Evolutionary conservation across 768 basidiomycete species (phyloP), one percentile per base, ranked within the genome.

Genomic region (Mrakia gelida): DNA sequence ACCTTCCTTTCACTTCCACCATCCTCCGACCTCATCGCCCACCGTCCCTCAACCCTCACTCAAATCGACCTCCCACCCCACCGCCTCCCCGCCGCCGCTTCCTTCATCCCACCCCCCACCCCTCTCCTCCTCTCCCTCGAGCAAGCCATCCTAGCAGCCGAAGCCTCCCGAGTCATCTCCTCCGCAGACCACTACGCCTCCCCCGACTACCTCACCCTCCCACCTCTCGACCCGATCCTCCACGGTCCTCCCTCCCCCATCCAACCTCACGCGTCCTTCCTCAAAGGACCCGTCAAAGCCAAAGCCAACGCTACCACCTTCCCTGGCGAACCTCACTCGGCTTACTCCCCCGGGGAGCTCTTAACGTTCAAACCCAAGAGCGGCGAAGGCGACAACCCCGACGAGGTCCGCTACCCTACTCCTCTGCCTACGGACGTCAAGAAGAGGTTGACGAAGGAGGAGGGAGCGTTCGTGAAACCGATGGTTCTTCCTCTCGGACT

Each of bases 401-500:
- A 56, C 54, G 54, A 56, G 8, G 59, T 59, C 13, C 59, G 28
- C 26, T 11, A 8, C 26, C 59, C 59, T n/a, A 8, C 2, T 3
- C 59, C 59, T 0, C 41, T 26, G 6, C 26, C 41, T 16, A 26
- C 23, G 38, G 38, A 41, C 67, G 34, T n/a, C 11, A 18, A n/a
- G 38, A 21, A 9, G 21, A 21, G 38, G 11, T 18, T 23, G 16
- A 10, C 34, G 21, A 45, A 43, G 38, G 67, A 26, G 34, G n/a
- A 65, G 63, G n/a, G 38, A 38, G 38, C 34, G 65, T 21, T 21
- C 65, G 34, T 68, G 2, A 30, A 30, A 54, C 49, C 71, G 30
- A 38, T 30, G 7, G 56, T 43, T 2, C 80, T 89, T 28, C 87
- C 88, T 26, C 81, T 89, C 4, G 85, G 86, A 23, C 75, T 90